Percentiles rank a stretch among this genome's conserved stretches.
These are phyloP conservation scores for Paraglomus occultum DNA, from an alignment of 192 early-diverging fungal genomes.

Conservation along the genomic window DNA sequence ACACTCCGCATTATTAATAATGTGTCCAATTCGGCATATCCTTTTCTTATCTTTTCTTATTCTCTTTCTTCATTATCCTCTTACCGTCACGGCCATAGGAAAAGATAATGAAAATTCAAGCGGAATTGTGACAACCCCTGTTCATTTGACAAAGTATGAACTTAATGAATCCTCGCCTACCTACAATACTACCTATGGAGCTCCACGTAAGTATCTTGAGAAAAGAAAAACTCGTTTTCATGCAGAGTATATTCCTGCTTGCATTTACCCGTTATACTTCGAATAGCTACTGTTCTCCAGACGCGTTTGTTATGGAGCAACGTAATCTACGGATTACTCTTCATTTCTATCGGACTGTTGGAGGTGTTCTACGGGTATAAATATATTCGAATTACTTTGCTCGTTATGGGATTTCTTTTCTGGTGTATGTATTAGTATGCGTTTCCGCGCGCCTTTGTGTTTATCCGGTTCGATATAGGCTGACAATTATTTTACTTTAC, in stretches of 20 bases:
- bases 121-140: no score
- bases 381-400: constrained; percentile 44
- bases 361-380: constrained; percentile 43
- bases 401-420: constrained; percentile 39
- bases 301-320: constrained; percentile 36
- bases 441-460: neutral
- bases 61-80: no score
- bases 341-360: constrained; percentile 33
- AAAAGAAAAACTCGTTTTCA: neutral
- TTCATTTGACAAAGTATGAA: no score
- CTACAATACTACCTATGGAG: neutral
- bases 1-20: no score
- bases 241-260: neutral
- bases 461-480: neutral
- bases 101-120: no score
- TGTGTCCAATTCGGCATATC: no score
- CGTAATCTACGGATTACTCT: constrained; percentile 38
- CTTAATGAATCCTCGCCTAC: neutral
- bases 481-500: constrained; percentile 3
- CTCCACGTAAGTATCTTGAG: neutral
- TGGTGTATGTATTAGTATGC: constrained; percentile 33
- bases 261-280: neutral
- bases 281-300: constrained; percentile 2
- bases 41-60: no score
- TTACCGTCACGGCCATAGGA: no score